Evolutionary conservation across 2,329 filamentous ascomycete genomes (phyloP), one percentile per base, ranked within the genome.

Genomic region (Parastagonospora avenae): DNA sequence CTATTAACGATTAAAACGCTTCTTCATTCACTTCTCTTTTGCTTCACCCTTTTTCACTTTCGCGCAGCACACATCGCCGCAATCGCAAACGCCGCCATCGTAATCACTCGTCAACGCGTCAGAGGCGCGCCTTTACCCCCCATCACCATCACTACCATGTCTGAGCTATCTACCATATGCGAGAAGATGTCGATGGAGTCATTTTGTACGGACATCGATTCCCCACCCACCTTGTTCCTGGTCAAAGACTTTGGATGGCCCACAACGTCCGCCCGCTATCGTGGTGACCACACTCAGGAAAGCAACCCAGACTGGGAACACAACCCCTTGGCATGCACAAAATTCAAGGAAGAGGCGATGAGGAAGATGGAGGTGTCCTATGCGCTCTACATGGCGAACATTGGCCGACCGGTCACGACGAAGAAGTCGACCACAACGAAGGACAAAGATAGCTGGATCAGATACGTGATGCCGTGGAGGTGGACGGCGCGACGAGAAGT

Each of bases 171-270:
- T 2, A 52, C 38, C 27, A 57, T 57, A 45, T 52, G 54, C 41
- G 59, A 57, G 27, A 57, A 54, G 19, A 28, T 42, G 28, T 57
- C 55, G 8, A 53, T 54, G 49, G 19, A 48, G 6, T 42, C 38
- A 2, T 24, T 36, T 15, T 32, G 40, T 30, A 35, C 24, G n/a
- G 39, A 42, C 12, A 14, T 37, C 31, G 46, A 50, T 14, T 42
- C 48, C 24, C 52, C 42, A 4, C 50, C 52, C n/a, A 45, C 42
- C 8, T 44, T 42, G 30, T 52, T 53, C 11, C 51, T 60, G 4
- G 59, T 66, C 14, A 50, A 62, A 43, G 63, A 66, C 40, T 66
- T 64, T 30, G 63, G 62, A 15, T 66, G 63, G 52, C 56, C 59
- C 4, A 54, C 48, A 12, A 51, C 57, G 9, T 64, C 60, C 42